phyloP scores from a whole-genome alignment of 2,329 filamentous ascomycete species.

The Ustulina deusta region DNA sequence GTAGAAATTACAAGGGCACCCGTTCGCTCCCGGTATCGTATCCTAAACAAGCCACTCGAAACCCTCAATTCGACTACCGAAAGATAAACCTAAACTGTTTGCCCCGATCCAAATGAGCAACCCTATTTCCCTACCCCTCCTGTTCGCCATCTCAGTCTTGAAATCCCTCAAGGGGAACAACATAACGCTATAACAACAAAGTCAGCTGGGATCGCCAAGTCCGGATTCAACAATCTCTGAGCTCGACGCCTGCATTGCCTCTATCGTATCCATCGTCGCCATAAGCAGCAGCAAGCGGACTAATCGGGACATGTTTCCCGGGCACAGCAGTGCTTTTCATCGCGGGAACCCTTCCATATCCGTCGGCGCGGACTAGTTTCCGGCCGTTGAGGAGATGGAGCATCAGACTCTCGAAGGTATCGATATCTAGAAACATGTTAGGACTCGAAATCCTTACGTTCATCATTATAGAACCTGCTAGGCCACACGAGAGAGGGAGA shows the following conservation, averaged over 20 bases:
- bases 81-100: constrained; percentile 69
- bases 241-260: constrained; percentile 69
- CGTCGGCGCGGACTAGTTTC: constrained; percentile 35
- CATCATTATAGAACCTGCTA: not conserved
- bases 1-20: not conserved
- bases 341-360: constrained; percentile 55
- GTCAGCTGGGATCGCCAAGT: constrained; percentile 73
- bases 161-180: constrained; percentile 70
- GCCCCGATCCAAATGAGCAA: constrained; percentile 71
- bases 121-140: constrained; percentile 63
- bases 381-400: constrained; percentile 51
- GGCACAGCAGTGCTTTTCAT: constrained; percentile 73
- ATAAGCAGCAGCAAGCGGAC: constrained; percentile 68
- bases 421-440: constrained; percentile 51
- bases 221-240: constrained; percentile 69
- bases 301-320: constrained; percentile 69
- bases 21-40: not conserved
- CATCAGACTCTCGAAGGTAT: constrained; percentile 65
- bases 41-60: too few species aligned
- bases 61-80: constrained; percentile 36
- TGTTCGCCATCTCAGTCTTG: constrained; percentile 62
- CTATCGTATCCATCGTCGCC: constrained; percentile 78
- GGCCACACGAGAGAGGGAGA: not conserved
- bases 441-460: too few species aligned
- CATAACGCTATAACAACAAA: constrained; percentile 74